Evolutionary conservation across 352 stramenopile genomes (phyloP).

Genomic region (Globisporangium paddicum): DNA sequence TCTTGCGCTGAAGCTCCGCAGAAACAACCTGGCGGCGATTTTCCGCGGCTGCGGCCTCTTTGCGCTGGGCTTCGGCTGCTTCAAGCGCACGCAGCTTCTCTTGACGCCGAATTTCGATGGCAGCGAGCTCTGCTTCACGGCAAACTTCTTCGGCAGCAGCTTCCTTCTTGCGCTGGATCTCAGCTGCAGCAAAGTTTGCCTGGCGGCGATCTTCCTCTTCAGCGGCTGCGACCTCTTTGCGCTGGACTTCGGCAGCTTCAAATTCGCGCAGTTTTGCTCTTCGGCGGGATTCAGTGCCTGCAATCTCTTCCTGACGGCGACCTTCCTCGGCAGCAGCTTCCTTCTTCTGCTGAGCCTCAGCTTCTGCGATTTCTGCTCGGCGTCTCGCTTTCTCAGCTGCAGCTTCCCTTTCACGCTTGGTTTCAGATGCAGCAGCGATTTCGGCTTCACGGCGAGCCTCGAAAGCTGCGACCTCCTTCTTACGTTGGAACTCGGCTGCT

Average conservation of each 20-base stretch:
- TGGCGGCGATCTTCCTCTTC: background rate
- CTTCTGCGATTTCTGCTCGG: background rate
- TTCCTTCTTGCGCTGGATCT: background rate
- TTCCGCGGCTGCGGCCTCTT: background rate
- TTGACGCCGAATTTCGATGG: background rate
- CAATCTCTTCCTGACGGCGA: background rate
- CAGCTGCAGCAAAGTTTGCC: background rate
- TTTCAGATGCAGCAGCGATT: background rate
- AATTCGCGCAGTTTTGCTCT: background rate
- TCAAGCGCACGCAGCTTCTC: background rate
- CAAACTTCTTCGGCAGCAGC: background rate
- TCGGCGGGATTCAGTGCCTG: background rate
- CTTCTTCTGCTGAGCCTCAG: background rate
- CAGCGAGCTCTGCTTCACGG: background rate
- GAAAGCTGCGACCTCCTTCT: background rate
- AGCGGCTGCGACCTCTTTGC: background rate
- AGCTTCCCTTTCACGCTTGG: background rate
- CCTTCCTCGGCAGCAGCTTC: background rate
- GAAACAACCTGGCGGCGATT: background rate
- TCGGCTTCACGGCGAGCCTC: background rate
- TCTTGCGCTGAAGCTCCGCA: background rate
- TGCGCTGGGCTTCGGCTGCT: background rate
- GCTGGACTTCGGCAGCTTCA: background rate
- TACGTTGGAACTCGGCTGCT: background rate
- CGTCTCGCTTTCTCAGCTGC: background rate